Conservation (phyloP, 305 asterid genomes). For the Fraxinus velutina region DNA sequence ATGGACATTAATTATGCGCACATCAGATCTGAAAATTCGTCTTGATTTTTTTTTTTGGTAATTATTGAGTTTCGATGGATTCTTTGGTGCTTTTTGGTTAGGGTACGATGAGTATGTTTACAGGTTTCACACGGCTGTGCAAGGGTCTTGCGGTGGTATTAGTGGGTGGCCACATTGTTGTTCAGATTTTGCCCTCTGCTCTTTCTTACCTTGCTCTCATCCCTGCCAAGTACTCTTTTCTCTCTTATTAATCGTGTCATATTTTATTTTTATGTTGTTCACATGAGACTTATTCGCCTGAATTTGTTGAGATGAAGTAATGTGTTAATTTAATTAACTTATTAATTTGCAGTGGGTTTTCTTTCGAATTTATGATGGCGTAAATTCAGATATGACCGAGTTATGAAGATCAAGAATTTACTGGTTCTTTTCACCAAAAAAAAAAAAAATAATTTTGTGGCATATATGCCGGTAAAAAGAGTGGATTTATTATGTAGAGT, state of each 20-base stretch:
- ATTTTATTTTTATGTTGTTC: neutral
- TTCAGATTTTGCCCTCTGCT: constrained; percentile 67
- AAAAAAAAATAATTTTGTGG: neutral
- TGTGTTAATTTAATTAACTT: neutral
- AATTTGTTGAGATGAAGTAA: neutral
- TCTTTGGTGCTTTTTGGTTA: constrained; percentile 13
- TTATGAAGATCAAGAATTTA: neutral
- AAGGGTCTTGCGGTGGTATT: constrained; percentile 81
- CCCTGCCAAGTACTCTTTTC: constrained; percentile 78
- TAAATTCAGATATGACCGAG: neutral
- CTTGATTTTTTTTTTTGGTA: neutral
- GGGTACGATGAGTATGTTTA: constrained; percentile 39
- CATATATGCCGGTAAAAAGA: neutral
- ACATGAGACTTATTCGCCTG: neutral
- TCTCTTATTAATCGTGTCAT: neutral
- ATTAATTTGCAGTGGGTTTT: neutral
- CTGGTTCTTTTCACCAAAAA: neutral
- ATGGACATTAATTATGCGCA: neutral
- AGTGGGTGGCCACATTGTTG: constrained; percentile 71
- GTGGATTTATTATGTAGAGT: neutral
- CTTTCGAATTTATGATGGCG: neutral
- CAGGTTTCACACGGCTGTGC: constrained; percentile 83
- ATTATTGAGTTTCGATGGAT: neutral
- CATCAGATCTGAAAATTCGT: constrained; percentile 28
- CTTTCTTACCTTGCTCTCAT: constrained; percentile 81